Evolutionary conservation across 495 filamentous ascomycete genomes (phyloP), one percentile per base, ranked within the genome.

Genomic region (Penicillium taxi): DNA sequence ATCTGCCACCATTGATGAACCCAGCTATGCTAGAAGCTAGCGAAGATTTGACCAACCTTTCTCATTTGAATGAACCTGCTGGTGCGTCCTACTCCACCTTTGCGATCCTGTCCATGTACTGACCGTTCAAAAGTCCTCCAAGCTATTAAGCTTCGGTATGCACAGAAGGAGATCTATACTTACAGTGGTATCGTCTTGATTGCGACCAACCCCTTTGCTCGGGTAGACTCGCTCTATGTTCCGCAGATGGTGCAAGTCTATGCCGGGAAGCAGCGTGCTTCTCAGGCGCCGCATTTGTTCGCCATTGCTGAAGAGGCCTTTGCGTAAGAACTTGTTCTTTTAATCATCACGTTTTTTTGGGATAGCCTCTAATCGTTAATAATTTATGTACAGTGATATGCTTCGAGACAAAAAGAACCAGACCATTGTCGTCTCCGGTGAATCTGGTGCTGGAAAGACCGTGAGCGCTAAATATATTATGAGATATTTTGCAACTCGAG

Each of bases 381-480:
- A 4, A 31, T 32, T n/a, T 12, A 37, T 34, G 2, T 13, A 39
- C 52, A 94, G 88, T 57, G 93, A 96, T 66, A 99, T 99, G 91
- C 64, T 99, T 51, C 85, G 93, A 25, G 89, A 95, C 63, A 72
- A 73, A 31, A 88, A 86, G 56, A 99, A 99, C 60, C 91, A 99
- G 66, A 99, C 91, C 22, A 90, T 99, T 36, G 91, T 99, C 35
- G 91, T 99, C 4, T 96, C 93, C 12, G 91, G 91, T 52, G 91
- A 99, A 63, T 99, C 91, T 30, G 91, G 91, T 69, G 91, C 91
- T 39, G 91, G 91, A 38, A 99, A 99, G 64, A 99, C 91, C 0
- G 91, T 99, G 55, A 96, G 93, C 61, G 91, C 91, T 25, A 99
- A 99, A 60, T 99, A 99, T 59, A 96, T 99, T 54, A 99, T 99